Conservation (phyloP, 106 monocot species). For the Amphibolis antarctica region DNA sequence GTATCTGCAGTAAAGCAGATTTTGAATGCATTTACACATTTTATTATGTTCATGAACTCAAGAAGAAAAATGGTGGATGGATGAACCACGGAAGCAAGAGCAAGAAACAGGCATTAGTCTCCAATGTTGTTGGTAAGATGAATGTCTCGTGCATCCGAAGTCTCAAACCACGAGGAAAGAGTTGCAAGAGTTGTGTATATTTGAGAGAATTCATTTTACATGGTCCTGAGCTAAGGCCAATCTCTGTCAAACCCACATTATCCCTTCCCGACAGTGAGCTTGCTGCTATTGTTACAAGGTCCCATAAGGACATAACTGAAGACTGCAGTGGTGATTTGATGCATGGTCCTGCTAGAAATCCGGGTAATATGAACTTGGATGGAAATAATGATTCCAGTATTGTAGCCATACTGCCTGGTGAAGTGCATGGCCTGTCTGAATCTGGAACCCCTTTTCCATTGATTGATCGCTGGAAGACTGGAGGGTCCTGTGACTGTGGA, state of each 20-base stretch:
- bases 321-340: neutral
- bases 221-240: conserved; percentile 32
- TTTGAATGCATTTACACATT: conserved; percentile 46
- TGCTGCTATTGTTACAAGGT: conserved; percentile 41
- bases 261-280: conserved; percentile 25
- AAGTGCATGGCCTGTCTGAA: conserved; percentile 47
- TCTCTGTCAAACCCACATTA: conserved; percentile 1
- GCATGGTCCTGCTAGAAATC: neutral
- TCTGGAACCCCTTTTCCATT: conserved; percentile 43
- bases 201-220: conserved; percentile 51
- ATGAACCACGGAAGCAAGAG: conserved; percentile 45
- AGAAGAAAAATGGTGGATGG: conserved; percentile 62
- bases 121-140: conserved; percentile 55
- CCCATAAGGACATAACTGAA: conserved; percentile 6
- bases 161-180: conserved; percentile 3
- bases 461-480: conserved; percentile 73
- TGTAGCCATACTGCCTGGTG: conserved; percentile 48
- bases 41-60: conserved; percentile 47
- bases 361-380: neutral
- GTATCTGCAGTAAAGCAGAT: conserved; percentile 13
- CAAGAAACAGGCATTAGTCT: conserved; percentile 38
- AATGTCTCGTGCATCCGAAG: conserved; percentile 31
- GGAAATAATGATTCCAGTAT: conserved; percentile 5
- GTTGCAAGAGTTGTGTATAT: conserved; percentile 8
- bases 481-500: conserved; percentile 88